These are phyloP conservation scores for Echinochloa phyllopogon DNA, from an alignment of 176 grass and related monocot species.

Conservation along the genomic window DNA sequence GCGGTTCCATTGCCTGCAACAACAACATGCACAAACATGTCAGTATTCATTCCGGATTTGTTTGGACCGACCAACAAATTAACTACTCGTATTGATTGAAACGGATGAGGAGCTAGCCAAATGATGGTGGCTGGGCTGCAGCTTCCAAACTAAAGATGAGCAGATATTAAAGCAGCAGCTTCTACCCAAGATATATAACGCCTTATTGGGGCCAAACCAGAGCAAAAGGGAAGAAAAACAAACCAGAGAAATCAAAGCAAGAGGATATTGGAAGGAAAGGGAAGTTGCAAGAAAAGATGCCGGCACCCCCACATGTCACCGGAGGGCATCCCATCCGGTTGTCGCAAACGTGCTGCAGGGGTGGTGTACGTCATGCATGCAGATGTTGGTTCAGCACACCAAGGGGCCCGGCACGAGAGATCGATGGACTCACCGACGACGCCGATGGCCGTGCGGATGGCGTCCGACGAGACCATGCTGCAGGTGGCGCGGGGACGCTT, in stretches of 20 bases:
- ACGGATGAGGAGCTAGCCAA: neutral
- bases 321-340: neutral
- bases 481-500: neutral
- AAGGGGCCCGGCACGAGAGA: neutral
- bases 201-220: neutral
- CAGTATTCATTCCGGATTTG: neutral
- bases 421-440: constrained; percentile 57
- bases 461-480: constrained; percentile 71
- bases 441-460: constrained; percentile 77
- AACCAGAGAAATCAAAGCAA: neutral
- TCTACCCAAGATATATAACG: constrained; percentile 15
- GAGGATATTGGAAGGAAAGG: neutral
- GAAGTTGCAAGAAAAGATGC: neutral
- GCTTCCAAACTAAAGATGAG: neutral
- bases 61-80: neutral
- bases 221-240: neutral
- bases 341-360: neutral
- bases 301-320: neutral
- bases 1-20: constrained; percentile 91
- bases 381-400: neutral
- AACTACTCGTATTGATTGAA: neutral
- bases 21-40: neutral
- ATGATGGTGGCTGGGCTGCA: neutral
- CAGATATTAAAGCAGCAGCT: neutral
- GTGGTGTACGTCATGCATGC: neutral